These are phyloP conservation scores for Camillea tinctor DNA, from an alignment of 2,329 filamentous ascomycete genomes.

Conservation along the genomic window DNA sequence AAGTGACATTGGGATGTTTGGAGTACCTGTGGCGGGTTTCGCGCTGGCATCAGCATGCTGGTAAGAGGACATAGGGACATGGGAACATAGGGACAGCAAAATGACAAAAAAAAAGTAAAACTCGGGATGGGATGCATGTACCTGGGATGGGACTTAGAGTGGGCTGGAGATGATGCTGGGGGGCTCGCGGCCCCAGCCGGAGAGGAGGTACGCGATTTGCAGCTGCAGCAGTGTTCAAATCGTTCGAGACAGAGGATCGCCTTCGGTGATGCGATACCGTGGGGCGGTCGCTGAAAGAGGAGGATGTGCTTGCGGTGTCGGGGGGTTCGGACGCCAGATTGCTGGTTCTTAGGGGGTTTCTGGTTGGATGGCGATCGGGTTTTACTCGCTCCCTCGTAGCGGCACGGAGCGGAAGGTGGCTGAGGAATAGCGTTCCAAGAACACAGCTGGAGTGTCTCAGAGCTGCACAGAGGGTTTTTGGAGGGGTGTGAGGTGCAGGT, in stretches of 20 bases:
- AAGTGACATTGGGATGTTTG: constrained; percentile 69
- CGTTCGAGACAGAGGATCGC: constrained; percentile 41
- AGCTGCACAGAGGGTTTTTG: background rate
- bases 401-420: constrained; percentile 16
- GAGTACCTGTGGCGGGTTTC: constrained; percentile 45
- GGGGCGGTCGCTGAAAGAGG: constrained; percentile 49
- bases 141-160: constrained; percentile 56
- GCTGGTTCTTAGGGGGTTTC: constrained; percentile 23
- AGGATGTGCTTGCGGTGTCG: constrained; percentile 52
- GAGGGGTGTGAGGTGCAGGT: background rate
- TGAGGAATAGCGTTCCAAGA: constrained; percentile 19
- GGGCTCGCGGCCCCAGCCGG: constrained; percentile 39
- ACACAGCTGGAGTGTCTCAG: constrained; percentile 19
- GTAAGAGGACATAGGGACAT: background rate
- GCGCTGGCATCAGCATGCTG: constrained; percentile 4
- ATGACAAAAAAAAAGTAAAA: too few species aligned
- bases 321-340: constrained; percentile 53
- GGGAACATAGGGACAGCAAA: too few species aligned
- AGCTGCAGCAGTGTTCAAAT: constrained; percentile 32
- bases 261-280: constrained; percentile 49
- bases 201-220: constrained; percentile 34
- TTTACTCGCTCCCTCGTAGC: background rate
- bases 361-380: background rate
- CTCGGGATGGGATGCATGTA: constrained; percentile 36
- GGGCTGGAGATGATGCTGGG: constrained; percentile 31